Evolutionary conservation across 352 stramenopile genomes (phyloP), one percentile per base, ranked within the genome.

Genomic region (Phytophthora palmivora): DNA sequence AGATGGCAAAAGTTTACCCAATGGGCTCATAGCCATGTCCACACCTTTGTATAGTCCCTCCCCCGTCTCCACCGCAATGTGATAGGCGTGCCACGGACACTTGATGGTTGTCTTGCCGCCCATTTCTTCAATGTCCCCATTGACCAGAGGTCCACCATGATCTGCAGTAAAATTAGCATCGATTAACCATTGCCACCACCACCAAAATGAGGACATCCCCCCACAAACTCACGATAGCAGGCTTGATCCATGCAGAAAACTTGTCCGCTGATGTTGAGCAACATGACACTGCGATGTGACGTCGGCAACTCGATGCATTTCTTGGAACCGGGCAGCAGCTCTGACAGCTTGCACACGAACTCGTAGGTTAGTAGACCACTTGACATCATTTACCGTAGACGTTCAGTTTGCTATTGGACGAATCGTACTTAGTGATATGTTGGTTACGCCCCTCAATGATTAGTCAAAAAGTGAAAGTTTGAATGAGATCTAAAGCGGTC

Each of bases 221-320:
- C 21, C 15, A 19, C n/a, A 6, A 36, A 54, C 82, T 36, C 58
- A 94, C 85, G 87, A 64, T 95, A 95, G 59, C 87, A 95, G 10
- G 87, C 84, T 56, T 94, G 84, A 67, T 95, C 87, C 70, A 95
- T 91, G 76, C 87, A 95, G 54, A 82, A 91, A 54, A 95, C 60
- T 55, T 87, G 55, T 36, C 79, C 81, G 16, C 68, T 55, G 30
- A 92, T 28, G 41, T 86, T 79, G 24, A 92, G 46, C 32, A 94
- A 58, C 75, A 94, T 86, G 43, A 94, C 77, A 54, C 82, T 89
- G 49, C 85, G 85, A 36, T 89, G 57, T 1, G 83, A 88, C 15
- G 72, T 82, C 52, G 79, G 85, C 47, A 94, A 62, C 59, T 63
- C 58, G 24, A 87, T 42, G 48, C 85, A 94, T 56, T 72, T 74